A percentile compares a stretch with the other conserved stretches of the same genome.
phyloP scores from a whole-genome alignment of 2,329 filamentous ascomycete genomes.

The Pseudopyrenochaeta lycopersici region DNA sequence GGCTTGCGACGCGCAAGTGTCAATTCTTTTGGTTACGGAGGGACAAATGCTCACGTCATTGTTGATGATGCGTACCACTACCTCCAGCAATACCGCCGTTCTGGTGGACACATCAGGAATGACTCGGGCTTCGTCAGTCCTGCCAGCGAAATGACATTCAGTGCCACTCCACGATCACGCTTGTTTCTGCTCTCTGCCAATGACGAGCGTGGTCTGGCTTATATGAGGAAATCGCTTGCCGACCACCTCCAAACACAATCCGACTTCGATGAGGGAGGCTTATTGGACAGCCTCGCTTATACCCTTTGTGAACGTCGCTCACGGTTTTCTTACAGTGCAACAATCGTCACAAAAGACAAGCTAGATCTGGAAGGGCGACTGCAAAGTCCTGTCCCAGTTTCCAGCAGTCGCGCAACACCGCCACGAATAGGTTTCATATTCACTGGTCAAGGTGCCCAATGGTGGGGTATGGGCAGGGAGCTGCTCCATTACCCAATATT shows the following conservation, averaged over 20 bases:
- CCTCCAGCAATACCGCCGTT: constrained; percentile 1
- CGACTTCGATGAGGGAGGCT: constrained; percentile 6
- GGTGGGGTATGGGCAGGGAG: constrained; percentile 51
- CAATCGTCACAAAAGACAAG: constrained; percentile 7
- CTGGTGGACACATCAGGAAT: constrained; percentile 2
- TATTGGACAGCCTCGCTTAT: constrained; percentile 24
- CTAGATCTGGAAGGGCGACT: constrained; percentile 3
- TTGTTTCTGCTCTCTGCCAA: constrained; percentile 24
- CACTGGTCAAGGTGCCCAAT: constrained; percentile 57
- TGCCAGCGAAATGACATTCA: constrained; percentile 1
- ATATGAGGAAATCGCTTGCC: constrained; percentile 25
- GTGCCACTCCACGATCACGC: not conserved
- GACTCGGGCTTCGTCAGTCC: constrained; percentile 16
- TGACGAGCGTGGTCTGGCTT: constrained; percentile 9
- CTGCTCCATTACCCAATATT: constrained; percentile 35
- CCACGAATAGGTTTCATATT: constrained; percentile 42
- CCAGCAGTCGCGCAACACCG: not conserved
- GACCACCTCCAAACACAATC: constrained; percentile 11
- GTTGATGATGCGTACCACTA: constrained; percentile 38
- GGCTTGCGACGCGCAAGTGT: constrained; percentile 21
- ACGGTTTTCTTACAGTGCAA: constrained; percentile 3
- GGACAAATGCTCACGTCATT: constrained; percentile 31
- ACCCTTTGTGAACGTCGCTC: constrained; percentile 28
- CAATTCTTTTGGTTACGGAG: constrained; percentile 34
- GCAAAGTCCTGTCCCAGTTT: not conserved